These are phyloP conservation scores for Hordeum vulgare DNA, from an alignment of 176 grass and related monocot genomes.

Conservation along the genomic window MorexV3_pseudomolecules_assembly NC_058524.1:592291544-592292043, in stretches of 20 bases:
- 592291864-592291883: conserved; percentile 99
- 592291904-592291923: conserved; percentile 41
- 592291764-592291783: conserved; percentile 11
- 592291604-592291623: background rate
- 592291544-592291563: background rate
- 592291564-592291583: background rate
- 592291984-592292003: conserved; percentile 48
- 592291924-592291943: conserved; percentile 58
- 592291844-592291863: conserved; percentile 89
- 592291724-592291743: conserved; percentile 21
- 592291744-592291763: conserved; percentile 24
- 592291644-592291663: background rate
- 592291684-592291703: background rate
- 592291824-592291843: conserved; percentile 54
- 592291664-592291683: background rate
- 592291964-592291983: conserved; percentile 32
- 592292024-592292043: conserved; percentile 36
- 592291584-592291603: background rate
- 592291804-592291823: conserved; percentile 27
- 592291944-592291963: conserved; percentile 43
- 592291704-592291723: background rate
- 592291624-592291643: background rate
- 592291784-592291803: conserved; percentile 8
- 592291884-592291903: conserved; percentile 83
- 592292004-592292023: conserved; percentile 35